phyloP scores from a whole-genome alignment of 202 grass and related monocot species.

The Alloteropsis angusta region DNA sequence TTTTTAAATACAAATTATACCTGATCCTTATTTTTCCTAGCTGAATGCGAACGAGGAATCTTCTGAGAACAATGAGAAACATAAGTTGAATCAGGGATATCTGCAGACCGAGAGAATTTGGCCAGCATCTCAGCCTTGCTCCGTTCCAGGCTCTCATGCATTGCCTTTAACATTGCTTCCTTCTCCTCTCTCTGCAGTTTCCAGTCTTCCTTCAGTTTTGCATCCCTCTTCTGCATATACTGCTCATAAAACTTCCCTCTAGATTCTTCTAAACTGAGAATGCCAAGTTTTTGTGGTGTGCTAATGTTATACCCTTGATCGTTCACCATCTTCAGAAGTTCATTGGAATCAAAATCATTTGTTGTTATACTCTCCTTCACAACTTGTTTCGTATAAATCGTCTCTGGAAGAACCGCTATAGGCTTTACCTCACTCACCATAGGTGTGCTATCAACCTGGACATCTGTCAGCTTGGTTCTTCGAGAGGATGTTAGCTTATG shows the following conservation, averaged over 20 bases:
- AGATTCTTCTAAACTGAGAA: slow-evolving; percentile 68
- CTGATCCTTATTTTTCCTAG: slow-evolving; percentile 53
- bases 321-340: slow-evolving; percentile 67
- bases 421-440: slow-evolving; percentile 39
- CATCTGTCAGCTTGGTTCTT: slow-evolving; percentile 48
- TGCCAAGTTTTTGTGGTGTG: slow-evolving; percentile 46
- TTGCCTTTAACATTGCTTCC: slow-evolving; percentile 79
- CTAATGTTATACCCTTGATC: slow-evolving; percentile 31
- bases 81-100: slow-evolving; percentile 24
- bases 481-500: slow-evolving; percentile 66
- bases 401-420: slow-evolving; percentile 31
- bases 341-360: slow-evolving; percentile 46
- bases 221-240: slow-evolving; percentile 86
- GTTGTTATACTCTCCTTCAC: slow-evolving; percentile 36
- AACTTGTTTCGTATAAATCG: slow-evolving; percentile 22
- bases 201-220: slow-evolving; percentile 88
- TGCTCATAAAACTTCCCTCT: slow-evolving; percentile 96
- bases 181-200: slow-evolving; percentile 63
- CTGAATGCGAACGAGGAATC: slow-evolving; percentile 40
- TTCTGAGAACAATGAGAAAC: slow-evolving; percentile 37
- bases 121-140: slow-evolving; percentile 75
- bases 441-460: slow-evolving; percentile 40
- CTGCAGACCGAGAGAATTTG: slow-evolving; percentile 57
- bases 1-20: slow-evolving; percentile 32
- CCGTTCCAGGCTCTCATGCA: slow-evolving; percentile 77